A percentile compares a stretch with the other conserved stretches of the same genome.
Conservation (phyloP, 306 rosid species). For the Pterocarpus macrocarpus region DNA sequence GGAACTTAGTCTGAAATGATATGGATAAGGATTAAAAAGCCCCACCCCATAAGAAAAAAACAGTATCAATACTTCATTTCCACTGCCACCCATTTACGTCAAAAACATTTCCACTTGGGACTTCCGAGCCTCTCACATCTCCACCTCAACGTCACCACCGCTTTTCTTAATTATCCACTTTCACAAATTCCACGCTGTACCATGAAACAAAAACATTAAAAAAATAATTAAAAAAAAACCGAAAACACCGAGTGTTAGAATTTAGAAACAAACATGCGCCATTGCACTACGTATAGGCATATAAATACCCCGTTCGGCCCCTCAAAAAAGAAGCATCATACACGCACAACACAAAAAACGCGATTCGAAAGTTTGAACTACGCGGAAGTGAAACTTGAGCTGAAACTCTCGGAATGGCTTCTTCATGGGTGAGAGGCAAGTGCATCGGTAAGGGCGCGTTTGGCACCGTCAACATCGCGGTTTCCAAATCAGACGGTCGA, state of each 20-base stretch:
- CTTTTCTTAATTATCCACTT: constrained; percentile 58
- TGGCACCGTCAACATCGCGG: constrained; percentile 71
- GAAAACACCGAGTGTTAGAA: constrained; percentile 43
- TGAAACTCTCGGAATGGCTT: constrained; percentile 41
- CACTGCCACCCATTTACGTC: constrained; percentile 46
- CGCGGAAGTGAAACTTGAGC: background rate
- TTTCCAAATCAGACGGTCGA: constrained; percentile 52
- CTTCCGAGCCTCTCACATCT: constrained; percentile 21
- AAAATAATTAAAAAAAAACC: background rate
- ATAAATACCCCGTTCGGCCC: constrained; percentile 57
- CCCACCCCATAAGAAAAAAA: constrained; percentile 39
- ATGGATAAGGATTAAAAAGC: constrained; percentile 71
- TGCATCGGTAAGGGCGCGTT: constrained; percentile 81
- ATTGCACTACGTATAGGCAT: background rate
- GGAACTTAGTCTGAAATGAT: background rate
- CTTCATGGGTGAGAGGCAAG: constrained; percentile 74
- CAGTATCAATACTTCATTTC: constrained; percentile 44
- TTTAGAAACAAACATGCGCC: constrained; percentile 34
- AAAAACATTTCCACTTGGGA: constrained; percentile 45
- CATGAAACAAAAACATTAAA: background rate
- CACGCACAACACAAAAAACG: background rate
- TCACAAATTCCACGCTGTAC: constrained; percentile 60
- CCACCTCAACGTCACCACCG: constrained; percentile 58
- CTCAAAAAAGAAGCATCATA: background rate
- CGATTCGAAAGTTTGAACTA: background rate